Evolutionary conservation across 257 asterid species (phyloP).

Genomic region (Anisodus tanguticus): DNA sequence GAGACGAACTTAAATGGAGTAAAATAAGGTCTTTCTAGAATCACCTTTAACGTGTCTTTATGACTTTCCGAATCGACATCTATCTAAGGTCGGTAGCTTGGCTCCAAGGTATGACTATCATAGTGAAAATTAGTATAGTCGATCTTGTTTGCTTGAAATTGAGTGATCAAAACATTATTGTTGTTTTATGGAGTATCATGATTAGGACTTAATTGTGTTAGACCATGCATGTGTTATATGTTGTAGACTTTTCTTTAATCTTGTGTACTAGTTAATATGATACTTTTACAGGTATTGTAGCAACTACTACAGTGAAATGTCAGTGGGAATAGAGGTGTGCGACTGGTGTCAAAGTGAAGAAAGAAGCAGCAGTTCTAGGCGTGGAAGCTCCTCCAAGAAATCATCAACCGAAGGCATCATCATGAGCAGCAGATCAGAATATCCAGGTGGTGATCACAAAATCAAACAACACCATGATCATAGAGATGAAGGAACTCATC

Average conservation of each 20-base stretch:
- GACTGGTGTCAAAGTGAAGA: constrained; percentile 57
- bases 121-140: not conserved
- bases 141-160: not conserved
- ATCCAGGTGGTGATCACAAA: constrained; percentile 39
- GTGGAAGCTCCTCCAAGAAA: constrained; percentile 31
- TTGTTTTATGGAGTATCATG: not conserved
- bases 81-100: too few relatives aligned
- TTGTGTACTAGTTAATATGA: not conserved
- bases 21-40: not conserved
- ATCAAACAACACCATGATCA: constrained; percentile 31
- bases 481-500: constrained; percentile 20
- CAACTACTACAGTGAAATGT: constrained; percentile 40
- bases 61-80: too few relatives aligned
- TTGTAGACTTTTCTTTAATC: not conserved
- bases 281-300: constrained; percentile 50
- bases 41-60: too few relatives aligned
- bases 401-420: not conserved
- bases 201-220: not conserved
- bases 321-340: constrained; percentile 40
- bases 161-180: not conserved
- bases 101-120: too few relatives aligned
- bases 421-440: constrained; percentile 31
- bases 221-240: not conserved
- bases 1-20: not conserved
- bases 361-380: constrained; percentile 27